Conservation (phyloP, 208 protist genomes). For the Leishmania tarentolae region DNA sequence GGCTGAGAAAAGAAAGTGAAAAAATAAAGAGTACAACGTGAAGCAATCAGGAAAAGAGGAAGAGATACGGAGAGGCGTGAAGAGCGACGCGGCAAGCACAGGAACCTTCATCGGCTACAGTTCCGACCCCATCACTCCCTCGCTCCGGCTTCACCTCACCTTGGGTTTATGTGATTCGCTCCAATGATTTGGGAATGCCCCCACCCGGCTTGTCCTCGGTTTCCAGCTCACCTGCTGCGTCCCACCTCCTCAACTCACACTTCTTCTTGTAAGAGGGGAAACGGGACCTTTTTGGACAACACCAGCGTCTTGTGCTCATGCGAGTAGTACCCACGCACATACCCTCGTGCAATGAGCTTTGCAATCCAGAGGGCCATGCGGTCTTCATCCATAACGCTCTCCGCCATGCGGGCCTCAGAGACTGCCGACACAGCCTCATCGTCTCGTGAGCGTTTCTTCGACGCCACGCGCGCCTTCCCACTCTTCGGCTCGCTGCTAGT, state of each 20-base stretch:
- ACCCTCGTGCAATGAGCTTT: conserved; percentile 69
- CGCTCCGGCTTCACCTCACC: neutral
- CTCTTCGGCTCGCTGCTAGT: conserved; percentile 6
- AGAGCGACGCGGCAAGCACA: neutral
- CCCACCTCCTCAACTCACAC: neutral
- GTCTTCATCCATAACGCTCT: conserved; percentile 53
- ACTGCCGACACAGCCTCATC: neutral
- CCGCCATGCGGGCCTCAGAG: conserved; percentile 13
- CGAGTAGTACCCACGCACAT: conserved; percentile 81
- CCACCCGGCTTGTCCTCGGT: neutral
- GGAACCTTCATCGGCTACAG: neutral
- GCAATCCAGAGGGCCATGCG: conserved; percentile 72
- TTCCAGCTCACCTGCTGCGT: neutral
- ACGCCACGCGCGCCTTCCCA: neutral
- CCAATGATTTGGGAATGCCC: neutral
- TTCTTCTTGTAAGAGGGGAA: conserved; percentile 45
- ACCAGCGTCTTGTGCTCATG: conserved; percentile 86
- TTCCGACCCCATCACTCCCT: neutral
- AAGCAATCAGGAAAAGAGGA: neutral
- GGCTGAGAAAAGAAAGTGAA: neutral
- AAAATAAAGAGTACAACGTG: neutral
- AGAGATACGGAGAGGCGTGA: neutral
- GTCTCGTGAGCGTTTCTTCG: conserved; percentile 26
- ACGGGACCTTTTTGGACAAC: conserved; percentile 67
- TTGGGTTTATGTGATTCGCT: neutral